Conservation (phyloP, 1,139 yeast species). For the Saccharomyces hybrid region DNA sequence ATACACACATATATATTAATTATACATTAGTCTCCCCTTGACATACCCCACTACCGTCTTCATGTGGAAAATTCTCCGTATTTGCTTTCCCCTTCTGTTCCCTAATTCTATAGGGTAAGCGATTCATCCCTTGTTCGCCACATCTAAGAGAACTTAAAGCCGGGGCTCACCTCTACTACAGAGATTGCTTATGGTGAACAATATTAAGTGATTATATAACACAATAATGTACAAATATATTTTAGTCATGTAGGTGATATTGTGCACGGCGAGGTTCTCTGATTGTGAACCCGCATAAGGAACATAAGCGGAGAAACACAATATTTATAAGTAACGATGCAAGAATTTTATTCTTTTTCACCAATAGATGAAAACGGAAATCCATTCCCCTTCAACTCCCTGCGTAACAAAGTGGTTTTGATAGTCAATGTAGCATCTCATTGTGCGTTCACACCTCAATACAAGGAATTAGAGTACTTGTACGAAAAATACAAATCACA, state of each 20-base stretch:
- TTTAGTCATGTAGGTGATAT: background rate
- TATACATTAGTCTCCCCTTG: background rate
- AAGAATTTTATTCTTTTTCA: slow-evolving; percentile 40
- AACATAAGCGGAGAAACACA: background rate
- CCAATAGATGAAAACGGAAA: slow-evolving; percentile 45
- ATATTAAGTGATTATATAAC: background rate
- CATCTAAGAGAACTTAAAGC: background rate
- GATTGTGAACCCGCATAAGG: background rate
- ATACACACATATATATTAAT: background rate
- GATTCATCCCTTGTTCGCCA: background rate
- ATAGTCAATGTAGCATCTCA: slow-evolving; percentile 81
- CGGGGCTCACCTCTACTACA: background rate
- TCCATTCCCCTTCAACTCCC: slow-evolving; percentile 49
- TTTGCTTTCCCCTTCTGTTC: background rate
- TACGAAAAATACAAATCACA: slow-evolving; percentile 60
- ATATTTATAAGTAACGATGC: slow-evolving; percentile 3
- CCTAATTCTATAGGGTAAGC: background rate
- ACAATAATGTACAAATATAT: background rate
- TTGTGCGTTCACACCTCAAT: slow-evolving; percentile 43
- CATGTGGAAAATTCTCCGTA: background rate
- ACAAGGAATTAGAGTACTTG: slow-evolving; percentile 63
- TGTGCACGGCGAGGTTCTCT: background rate
- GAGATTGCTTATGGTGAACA: background rate
- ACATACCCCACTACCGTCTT: background rate
- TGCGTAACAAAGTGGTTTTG: slow-evolving; percentile 74